These are phyloP conservation scores for Komagataea norvegica DNA, from an alignment of 1,139 yeast species.

Conservation along the genomic window DNA sequence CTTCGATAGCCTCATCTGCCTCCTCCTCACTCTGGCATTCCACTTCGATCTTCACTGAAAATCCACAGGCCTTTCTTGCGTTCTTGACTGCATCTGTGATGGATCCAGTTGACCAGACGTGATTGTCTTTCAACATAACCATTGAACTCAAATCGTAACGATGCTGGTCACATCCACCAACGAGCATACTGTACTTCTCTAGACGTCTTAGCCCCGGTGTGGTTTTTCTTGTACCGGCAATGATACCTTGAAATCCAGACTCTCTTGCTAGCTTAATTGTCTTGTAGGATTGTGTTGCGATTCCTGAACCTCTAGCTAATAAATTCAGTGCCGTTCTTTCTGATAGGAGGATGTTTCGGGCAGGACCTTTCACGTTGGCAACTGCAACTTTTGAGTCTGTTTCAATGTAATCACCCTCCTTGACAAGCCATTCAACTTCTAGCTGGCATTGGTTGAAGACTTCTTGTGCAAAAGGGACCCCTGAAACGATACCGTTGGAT, in stretches of 20 bases:
- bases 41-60: constrained; percentile 86
- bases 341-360: constrained; percentile 69
- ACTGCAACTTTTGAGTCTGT: constrained; percentile 66
- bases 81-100: constrained; percentile 75
- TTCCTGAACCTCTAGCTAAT: constrained; percentile 79
- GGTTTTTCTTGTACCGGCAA: constrained; percentile 98
- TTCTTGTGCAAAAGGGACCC: constrained; percentile 86
- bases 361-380: constrained; percentile 78
- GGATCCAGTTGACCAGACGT: constrained; percentile 87
- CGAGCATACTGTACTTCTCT: constrained; percentile 91
- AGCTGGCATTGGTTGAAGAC: constrained; percentile 75
- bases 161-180: constrained; percentile 93
- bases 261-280: constrained; percentile 60
- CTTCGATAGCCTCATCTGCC: constrained; percentile 86
- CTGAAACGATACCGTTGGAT: constrained; percentile 76
- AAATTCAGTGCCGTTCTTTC: constrained; percentile 85
- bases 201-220: constrained; percentile 88
- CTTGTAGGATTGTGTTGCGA: constrained; percentile 72
- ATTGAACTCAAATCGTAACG: constrained; percentile 86
- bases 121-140: constrained; percentile 97
- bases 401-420: constrained; percentile 63
- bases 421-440: constrained; percentile 61
- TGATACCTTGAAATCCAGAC: constrained; percentile 73
- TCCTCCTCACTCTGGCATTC: constrained; percentile 81
- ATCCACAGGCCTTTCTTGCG: constrained; percentile 83